Evolutionary conservation across 2,329 filamentous ascomycete genomes (phyloP), one percentile per base, ranked within the genome.

Genomic region (Xylariomycetidae sp.): DNA sequence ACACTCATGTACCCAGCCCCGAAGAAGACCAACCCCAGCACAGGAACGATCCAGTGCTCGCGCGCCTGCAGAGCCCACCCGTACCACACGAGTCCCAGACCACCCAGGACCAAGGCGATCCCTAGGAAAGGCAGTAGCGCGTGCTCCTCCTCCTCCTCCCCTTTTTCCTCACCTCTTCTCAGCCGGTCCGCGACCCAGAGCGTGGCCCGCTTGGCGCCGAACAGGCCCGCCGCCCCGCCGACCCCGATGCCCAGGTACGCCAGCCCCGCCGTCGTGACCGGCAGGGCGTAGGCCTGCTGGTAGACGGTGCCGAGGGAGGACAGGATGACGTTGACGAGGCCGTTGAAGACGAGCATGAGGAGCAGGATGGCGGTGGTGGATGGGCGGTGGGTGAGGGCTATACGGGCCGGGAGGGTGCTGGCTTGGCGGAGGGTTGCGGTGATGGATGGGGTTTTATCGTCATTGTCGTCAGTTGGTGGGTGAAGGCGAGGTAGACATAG

Each of bases 221-320:
- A n/a, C 12, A 71, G 50, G 16, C 67, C 67, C 3, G 53, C 34
- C 29, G 59, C 42, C 42, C 65, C 63, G 18, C 68, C 67, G 14
- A 67, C 27, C 3, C 69, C 66, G 3, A 74, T 47, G 4, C 64
- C 56, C 16, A 76, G 54, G 49, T 73, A 75, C 7, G 69, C 61
- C 4, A 75, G 54, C 1, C 71, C 70, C 0, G 68, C 65, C 36
- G 63, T 48, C 34, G 67, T 66, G 11, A 63, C 54, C 27, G 52
- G 56, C 58, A 68, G 74, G 41, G 60, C 59, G 42, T 75, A 75
- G 10, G 56, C 58, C 20, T 56, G 50, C 39, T 63, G 52, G 41
- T 74, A 74, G 16, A 72, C 66, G 6, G 63, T 57, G n/a, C 70
- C 63, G 40, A 74, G 67, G 13, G 69, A 70, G 41, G 69, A 74